Percentiles rank a stretch among this genome's conserved stretches.
Evolutionary conservation across 345 rosid species (phyloP).

Genomic region (Hirschfeldia incana): DNA sequence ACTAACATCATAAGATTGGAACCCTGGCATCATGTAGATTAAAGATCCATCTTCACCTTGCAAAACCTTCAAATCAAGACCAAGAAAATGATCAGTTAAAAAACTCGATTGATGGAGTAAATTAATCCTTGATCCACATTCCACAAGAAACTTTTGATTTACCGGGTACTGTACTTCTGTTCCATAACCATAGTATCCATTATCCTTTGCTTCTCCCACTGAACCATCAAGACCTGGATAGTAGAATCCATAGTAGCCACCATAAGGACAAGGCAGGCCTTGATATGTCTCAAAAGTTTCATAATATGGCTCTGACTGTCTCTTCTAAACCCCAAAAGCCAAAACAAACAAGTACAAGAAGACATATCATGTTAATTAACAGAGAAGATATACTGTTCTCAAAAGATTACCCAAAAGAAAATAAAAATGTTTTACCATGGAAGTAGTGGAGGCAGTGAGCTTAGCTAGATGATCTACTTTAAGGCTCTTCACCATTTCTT

Average conservation of each 20-base stretch:
- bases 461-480: constrained; percentile 41
- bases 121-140: not conserved
- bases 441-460: constrained; percentile 35
- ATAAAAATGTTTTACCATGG: constrained; percentile 30
- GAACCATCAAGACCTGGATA: constrained; percentile 53
- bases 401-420: constrained; percentile 6
- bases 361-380: not conserved
- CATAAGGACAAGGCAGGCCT: constrained; percentile 40
- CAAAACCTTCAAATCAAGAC: constrained; percentile 40
- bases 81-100: not conserved
- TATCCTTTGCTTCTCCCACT: constrained; percentile 37
- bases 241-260: constrained; percentile 44
- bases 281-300: constrained; percentile 42
- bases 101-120: not conserved
- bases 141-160: not conserved
- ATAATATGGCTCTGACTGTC: constrained; percentile 37
- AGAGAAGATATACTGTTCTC: constrained; percentile 3
- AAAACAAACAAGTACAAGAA: constrained; percentile 3
- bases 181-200: constrained; percentile 49
- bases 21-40: constrained; percentile 50
- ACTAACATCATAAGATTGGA: constrained; percentile 45
- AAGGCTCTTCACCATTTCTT: constrained; percentile 44
- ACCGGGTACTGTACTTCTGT: constrained; percentile 53
- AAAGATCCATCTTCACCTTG: constrained; percentile 58
- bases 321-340: constrained; percentile 3